A percentile compares a stretch with the other conserved stretches of the same genome.
phyloP scores from a whole-genome alignment of 192 early-diverging fungal species.

The Thamnidium elegans region DNA sequence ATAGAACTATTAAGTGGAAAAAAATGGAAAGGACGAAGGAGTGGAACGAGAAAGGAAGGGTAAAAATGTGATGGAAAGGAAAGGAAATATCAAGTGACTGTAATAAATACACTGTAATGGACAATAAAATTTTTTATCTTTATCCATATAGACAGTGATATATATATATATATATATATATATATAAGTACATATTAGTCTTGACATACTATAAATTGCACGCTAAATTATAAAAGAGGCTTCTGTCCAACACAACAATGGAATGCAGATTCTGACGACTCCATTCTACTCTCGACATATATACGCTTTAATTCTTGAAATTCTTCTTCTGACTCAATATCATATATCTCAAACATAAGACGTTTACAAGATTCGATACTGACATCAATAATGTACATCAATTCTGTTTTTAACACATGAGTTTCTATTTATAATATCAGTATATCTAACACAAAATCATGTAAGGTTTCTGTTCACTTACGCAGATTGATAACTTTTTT shows the following conservation, averaged over 20 bases:
- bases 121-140: neutral
- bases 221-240: neutral
- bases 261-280: conserved; percentile 4
- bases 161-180: neutral
- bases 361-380: conserved; percentile 1
- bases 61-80: no score
- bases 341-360: neutral
- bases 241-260: conserved; percentile 5
- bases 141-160: neutral
- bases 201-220: no score
- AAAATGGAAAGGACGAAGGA: no score
- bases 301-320: neutral
- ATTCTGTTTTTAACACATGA: conserved; percentile 2
- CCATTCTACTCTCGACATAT: conserved; percentile 1
- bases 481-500: neutral
- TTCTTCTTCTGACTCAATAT: neutral
- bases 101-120: neutral
- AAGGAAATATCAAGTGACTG: no score
- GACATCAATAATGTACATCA: conserved; percentile 3
- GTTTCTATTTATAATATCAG: neutral
- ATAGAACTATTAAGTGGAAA: no score
- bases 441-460: neutral
- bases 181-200: no score
- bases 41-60: no score
- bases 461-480: neutral